Base-by-base conservation (phyloP, 331 rosid genomes). In the Phaseolus coccineus region DNA sequence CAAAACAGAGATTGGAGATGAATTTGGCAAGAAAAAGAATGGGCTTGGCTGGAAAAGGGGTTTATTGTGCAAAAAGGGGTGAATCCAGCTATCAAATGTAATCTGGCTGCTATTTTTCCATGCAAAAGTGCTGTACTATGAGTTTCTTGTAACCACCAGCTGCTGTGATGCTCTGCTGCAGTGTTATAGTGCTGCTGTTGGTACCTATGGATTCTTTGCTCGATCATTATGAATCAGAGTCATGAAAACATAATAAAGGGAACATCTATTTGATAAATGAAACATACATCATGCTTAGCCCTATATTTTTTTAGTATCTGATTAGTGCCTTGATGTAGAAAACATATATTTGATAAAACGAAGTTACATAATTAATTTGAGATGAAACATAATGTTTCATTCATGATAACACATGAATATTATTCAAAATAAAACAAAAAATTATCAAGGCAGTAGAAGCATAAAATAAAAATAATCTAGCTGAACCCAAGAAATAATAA, bases 371-470 rank as follows among this genome's bases (percentile, higher is more conserved):
- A 51, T 35, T 47, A 77, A 33, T 59, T 52, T 66, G 81, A 80
- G 78, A 31, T 76, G 77, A 66, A 83, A 83, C 62, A 8, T 47
- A 69, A 65, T 74, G 61, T 73, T 44, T 77, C 69, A 69, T 70
- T 71, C 70, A 40, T 67, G 31, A 73, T 61, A 85, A 58, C 71
- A 13, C 9, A 39, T 72, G 46, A 67, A 77, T 48, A 76, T 44
- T 69, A 44, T 77, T 76, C 14, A 8, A 71, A n/a, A 42, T 40
- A 52, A 53, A 68, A 14, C 8, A 71, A 44, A 57, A 48, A 10
- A 55, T 14, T 50, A 69, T 55, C 40, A 53, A 66, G 72, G 58
- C 35, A 72, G 73, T 56, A 50, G 78, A 77, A 76, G 62, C 16
- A 31, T 61, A 39, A 69, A 82, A 50, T 74, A 80, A 73, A 25